These are phyloP conservation scores for Cinnamomum micranthum DNA, from an alignment of 164 flowering plant genomes.

Conservation along the genomic window DNA sequence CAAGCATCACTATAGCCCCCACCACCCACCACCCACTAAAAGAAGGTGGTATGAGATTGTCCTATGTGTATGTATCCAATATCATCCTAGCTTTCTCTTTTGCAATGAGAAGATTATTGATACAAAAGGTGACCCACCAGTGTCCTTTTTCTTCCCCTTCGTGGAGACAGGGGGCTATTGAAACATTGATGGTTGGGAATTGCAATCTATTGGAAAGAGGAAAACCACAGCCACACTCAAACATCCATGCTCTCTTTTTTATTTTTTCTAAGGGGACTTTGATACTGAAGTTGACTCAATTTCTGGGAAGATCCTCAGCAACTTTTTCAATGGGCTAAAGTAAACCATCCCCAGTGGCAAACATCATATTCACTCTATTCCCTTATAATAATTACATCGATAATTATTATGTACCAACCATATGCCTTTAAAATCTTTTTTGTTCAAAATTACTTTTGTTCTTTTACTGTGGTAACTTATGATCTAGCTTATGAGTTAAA, in stretches of 20 bases:
- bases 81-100: slow-evolving; percentile 1
- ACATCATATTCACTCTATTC: neutral
- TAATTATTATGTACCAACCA: slow-evolving; percentile 1
- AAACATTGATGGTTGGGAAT: slow-evolving; percentile 6
- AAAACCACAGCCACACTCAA: neutral
- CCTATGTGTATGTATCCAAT: neutral
- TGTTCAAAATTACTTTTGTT: no score
- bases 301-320: neutral
- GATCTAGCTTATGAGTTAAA: no score
- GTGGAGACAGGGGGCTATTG: slow-evolving; percentile 1
- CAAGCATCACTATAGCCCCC: neutral
- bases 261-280: neutral
- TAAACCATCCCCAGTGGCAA: neutral
- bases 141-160: neutral
- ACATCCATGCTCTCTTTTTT: neutral
- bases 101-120: slow-evolving; percentile 4
- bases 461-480: no score
- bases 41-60: neutral
- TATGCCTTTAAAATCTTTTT: neutral
- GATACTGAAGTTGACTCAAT: neutral
- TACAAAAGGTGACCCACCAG: slow-evolving; percentile 1
- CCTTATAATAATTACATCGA: neutral
- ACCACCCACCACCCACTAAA: neutral
- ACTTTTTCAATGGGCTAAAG: neutral
- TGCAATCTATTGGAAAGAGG: neutral